phyloP scores from a whole-genome alignment of 1,139 yeast species.

The Saccharomyces pastorianus region DNA sequence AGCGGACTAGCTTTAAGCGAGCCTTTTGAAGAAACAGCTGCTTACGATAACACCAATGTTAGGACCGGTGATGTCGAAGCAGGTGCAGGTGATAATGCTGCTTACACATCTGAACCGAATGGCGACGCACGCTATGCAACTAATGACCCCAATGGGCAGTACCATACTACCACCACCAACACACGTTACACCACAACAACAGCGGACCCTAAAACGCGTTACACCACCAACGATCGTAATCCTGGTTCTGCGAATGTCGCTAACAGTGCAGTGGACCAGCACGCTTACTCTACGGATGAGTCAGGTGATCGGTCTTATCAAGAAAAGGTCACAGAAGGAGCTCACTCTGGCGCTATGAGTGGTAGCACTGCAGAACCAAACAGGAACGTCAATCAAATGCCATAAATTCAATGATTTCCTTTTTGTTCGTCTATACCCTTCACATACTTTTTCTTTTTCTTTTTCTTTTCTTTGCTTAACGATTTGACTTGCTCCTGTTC shows the following conservation, averaged over 20 bases:
- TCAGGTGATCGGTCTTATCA: conserved; percentile 6
- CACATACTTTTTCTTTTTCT: neutral
- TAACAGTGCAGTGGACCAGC: neutral
- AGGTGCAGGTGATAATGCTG: conserved; percentile 3
- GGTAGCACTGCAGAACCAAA: neutral
- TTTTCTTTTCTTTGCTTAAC: neutral
- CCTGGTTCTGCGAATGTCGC: neutral
- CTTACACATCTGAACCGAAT: conserved; percentile 2
- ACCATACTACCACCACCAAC: neutral
- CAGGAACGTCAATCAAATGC: neutral
- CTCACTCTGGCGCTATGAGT: neutral
- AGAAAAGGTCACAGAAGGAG: conserved; percentile 5
- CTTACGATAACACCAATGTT: neutral
- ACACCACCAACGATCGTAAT: neutral
- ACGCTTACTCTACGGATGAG: conserved; percentile 1
- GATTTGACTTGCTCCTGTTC: neutral
- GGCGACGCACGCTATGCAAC: neutral
- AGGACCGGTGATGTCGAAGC: conserved; percentile 5
- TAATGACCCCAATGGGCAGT: neutral
- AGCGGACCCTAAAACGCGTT: neutral
- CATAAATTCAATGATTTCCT: neutral
- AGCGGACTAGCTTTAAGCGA: conserved; percentile 13
- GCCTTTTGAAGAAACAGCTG: conserved; percentile 4
- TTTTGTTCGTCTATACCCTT: neutral
- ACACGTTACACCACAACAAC: neutral